phyloP scores from a whole-genome alignment of 768 basidiomycete genomes.

The Rubroboletus pulcherrimus region DNA sequence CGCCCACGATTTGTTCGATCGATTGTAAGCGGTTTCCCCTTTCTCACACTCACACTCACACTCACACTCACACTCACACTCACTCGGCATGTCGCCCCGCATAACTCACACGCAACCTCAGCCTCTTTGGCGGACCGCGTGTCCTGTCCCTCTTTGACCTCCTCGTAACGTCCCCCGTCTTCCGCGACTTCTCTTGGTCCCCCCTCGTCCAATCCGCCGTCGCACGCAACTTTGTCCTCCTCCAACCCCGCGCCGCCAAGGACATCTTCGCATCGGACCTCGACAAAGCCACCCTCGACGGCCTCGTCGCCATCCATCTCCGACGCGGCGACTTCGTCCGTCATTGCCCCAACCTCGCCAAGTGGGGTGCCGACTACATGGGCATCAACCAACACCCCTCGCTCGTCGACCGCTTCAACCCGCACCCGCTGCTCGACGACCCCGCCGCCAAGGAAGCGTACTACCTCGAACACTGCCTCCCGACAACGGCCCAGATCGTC shows the following conservation, averaged over 20 bases:
- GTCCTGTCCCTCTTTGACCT: constrained; percentile 42
- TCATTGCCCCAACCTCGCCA: constrained; percentile 49
- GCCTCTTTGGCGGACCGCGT: constrained; percentile 43
- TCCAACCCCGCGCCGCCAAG: constrained; percentile 34
- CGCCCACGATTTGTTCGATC: constrained; percentile 44
- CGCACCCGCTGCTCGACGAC: constrained; percentile 10
- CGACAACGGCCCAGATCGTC: constrained; percentile 41
- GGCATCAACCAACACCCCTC: constrained; percentile 47
- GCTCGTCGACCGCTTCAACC: constrained; percentile 39
- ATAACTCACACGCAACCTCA: constrained; percentile 12
- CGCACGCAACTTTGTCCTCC: constrained; percentile 43
- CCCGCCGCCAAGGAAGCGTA: constrained; percentile 5
- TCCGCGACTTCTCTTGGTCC: constrained; percentile 51
- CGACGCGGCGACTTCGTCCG: constrained; percentile 58
- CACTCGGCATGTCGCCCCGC: background rate
- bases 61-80: too few species aligned
- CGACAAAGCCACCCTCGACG: constrained; percentile 30
- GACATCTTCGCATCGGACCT: constrained; percentile 17
- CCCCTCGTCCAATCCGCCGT: constrained; percentile 48
- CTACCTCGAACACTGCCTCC: constrained; percentile 35
- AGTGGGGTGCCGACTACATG: constrained; percentile 44
- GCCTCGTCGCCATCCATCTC: constrained; percentile 53
- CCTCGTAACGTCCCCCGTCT: constrained; percentile 46
- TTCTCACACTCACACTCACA: too few species aligned
- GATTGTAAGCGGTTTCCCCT: constrained; percentile 35